Percentiles rank a stretch among this genome's conserved stretches.
These are phyloP conservation scores for Phytopythium helicoides DNA, from an alignment of 352 stramenopile species.

Conservation along the genomic window DNA sequence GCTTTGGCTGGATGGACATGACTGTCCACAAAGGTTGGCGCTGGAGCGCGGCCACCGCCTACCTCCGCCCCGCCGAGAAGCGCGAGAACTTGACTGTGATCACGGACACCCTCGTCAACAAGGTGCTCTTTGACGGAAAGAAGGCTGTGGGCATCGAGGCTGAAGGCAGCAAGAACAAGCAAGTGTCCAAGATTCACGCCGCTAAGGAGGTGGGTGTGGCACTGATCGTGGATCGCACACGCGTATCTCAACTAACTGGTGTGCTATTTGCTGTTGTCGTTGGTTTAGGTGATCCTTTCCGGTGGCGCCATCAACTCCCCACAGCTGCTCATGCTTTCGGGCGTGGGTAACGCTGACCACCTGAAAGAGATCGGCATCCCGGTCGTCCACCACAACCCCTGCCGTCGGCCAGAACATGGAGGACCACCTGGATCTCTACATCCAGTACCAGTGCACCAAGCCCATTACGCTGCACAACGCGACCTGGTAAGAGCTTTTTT, in stretches of 20 bases:
- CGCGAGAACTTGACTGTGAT: slow-evolving; percentile 73
- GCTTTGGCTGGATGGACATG: slow-evolving; percentile 91
- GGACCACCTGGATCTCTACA: slow-evolving; percentile 87
- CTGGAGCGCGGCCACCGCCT: slow-evolving; percentile 77
- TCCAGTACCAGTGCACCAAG: slow-evolving; percentile 89
- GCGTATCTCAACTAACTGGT: neutral
- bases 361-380: slow-evolving; percentile 73
- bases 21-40: slow-evolving; percentile 79
- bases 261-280: neutral
- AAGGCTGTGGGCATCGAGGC: slow-evolving; percentile 74
- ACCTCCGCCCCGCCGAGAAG: slow-evolving; percentile 65
- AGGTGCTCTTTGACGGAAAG: slow-evolving; percentile 81
- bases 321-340: slow-evolving; percentile 87
- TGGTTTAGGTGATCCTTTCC: slow-evolving; percentile 66
- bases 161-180: slow-evolving; percentile 62
- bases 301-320: slow-evolving; percentile 88
- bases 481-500: slow-evolving; percentile 45
- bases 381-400: slow-evolving; percentile 69
- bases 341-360: slow-evolving; percentile 74
- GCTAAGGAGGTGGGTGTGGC: slow-evolving; percentile 57
- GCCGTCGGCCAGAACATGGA: slow-evolving; percentile 88
- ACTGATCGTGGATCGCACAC: neutral
- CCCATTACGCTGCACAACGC: slow-evolving; percentile 89
- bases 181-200: slow-evolving; percentile 40
- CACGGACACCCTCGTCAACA: slow-evolving; percentile 83